phyloP scores from a whole-genome alignment of 106 monocot genomes.

The Dendrobium nobile region DNA sequence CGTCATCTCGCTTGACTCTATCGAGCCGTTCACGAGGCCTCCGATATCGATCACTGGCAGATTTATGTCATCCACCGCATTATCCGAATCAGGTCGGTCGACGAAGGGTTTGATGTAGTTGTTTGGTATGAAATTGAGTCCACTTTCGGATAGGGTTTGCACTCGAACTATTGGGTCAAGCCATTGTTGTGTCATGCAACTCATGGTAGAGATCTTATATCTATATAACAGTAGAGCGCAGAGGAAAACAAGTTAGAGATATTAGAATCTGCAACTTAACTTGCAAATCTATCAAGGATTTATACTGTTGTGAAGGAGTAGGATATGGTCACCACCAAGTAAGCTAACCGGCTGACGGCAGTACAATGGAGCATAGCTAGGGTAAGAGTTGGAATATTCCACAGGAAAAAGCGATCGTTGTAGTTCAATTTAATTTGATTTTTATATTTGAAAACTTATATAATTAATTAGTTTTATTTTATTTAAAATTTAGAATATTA shows the following conservation, averaged over 20 bases:
- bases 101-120: conserved; percentile 9
- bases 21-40: not conserved
- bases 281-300: no score
- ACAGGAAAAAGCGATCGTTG: no score
- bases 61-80: not conserved
- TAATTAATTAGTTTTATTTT: no score
- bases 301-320: not conserved
- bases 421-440: no score
- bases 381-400: no score
- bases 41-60: not conserved
- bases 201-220: not conserved
- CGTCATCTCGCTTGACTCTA: not conserved
- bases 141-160: conserved; percentile 7
- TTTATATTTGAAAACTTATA: no score
- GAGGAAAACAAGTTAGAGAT: no score
- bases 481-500: no score
- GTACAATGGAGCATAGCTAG: no score
- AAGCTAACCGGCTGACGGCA: not conserved
- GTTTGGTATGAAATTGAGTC: not conserved
- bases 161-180: conserved; percentile 8
- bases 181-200: not conserved
- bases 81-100: not conserved
- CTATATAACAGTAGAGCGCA: no score
- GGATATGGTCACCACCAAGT: not conserved
- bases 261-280: no score